These are phyloP conservation scores for Phyllosticta citriasiana DNA, from an alignment of 2,329 filamentous ascomycete genomes.

Conservation along the genomic window DNA sequence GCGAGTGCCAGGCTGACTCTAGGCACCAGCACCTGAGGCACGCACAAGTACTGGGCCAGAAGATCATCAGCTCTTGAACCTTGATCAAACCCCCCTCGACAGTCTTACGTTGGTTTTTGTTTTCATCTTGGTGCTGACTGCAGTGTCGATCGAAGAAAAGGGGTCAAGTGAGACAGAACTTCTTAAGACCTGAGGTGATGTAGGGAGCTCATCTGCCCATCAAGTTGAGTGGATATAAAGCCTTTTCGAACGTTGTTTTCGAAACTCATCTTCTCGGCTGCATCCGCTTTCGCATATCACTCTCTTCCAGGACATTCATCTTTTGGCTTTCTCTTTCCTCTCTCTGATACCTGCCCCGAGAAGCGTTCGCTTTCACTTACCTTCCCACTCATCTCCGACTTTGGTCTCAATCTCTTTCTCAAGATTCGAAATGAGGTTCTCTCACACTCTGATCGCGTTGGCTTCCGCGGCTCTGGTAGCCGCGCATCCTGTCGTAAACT, in stretches of 20 bases:
- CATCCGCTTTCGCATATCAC: not conserved
- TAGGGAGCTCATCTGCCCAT: no score
- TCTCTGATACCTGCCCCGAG: not conserved
- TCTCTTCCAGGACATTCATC: not conserved
- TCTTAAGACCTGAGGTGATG: not conserved
- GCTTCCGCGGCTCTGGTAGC: not conserved
- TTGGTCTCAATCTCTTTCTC: no score
- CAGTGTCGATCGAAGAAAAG: not conserved
- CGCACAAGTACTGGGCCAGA: not conserved
- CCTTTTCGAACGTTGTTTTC: not conserved
- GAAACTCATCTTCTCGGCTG: not conserved
- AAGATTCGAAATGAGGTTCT: not conserved
- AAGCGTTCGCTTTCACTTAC: no score
- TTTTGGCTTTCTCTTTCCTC: not conserved
- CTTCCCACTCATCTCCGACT: no score
- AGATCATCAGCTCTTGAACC: not conserved
- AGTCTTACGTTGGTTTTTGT: not conserved
- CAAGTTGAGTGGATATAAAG: not conserved
- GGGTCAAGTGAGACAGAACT: not conserved
- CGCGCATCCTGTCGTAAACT: not conserved
- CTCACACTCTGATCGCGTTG: not conserved
- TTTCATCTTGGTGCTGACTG: not conserved
- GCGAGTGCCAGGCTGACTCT: not conserved
- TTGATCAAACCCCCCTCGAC: not conserved
- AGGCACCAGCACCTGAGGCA: not conserved